Evolutionary conservation across 2,329 filamentous ascomycete species (phyloP).

Genomic region (Diaporthe citriasiana): DNA sequence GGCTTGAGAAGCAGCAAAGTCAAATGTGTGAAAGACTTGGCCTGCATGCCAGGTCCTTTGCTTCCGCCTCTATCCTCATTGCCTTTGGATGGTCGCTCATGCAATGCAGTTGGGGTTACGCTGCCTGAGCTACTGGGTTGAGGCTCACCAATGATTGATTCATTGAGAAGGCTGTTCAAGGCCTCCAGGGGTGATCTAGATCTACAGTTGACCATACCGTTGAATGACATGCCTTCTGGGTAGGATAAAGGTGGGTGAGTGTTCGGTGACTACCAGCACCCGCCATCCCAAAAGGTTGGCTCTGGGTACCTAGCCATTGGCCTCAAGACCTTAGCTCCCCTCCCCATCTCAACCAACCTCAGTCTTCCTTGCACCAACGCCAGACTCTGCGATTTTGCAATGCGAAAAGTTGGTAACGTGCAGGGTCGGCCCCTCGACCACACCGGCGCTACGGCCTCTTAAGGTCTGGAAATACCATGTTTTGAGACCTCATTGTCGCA

Average conservation of each 20-base stretch:
- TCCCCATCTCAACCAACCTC: not conserved
- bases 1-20: not conserved
- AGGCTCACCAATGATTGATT: constrained; percentile 6
- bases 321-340: not conserved
- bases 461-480: not conserved
- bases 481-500: not conserved
- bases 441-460: not conserved
- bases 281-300: not conserved
- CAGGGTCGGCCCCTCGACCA: not conserved
- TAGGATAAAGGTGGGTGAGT: not conserved
- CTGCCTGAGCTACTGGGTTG: not conserved
- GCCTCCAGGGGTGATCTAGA: not conserved
- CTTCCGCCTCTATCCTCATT: not conserved
- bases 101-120: constrained; percentile 3
- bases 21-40: not conserved
- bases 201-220: not conserved
- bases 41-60: not conserved
- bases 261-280: not conserved
- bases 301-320: not conserved
- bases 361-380: not conserved
- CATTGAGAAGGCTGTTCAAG: no score
- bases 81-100: not conserved
- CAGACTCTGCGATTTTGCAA: not conserved
- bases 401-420: not conserved
- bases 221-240: no score